phyloP scores from a whole-genome alignment of 176 grass and related monocot genomes.

The Microstegium vimineum region DNA sequence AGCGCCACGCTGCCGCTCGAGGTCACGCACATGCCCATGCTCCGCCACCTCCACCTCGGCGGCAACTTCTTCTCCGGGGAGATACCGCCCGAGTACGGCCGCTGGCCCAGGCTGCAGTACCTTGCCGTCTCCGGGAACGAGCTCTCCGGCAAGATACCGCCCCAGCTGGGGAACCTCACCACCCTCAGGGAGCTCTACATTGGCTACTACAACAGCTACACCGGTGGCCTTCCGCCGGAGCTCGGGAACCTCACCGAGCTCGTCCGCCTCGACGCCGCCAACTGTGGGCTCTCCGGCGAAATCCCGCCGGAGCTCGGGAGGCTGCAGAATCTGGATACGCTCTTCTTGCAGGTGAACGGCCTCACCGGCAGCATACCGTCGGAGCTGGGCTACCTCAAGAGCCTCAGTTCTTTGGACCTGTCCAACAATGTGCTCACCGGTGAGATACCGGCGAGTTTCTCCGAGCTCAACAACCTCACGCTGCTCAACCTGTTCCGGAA shows the following conservation, averaged over 20 bases:
- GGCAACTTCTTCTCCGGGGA: conserved; percentile 67
- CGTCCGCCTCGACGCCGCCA: conserved; percentile 46
- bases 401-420: conserved; percentile 60
- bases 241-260: conserved; percentile 64
- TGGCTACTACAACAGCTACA: conserved; percentile 73
- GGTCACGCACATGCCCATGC: conserved; percentile 46
- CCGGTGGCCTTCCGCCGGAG: conserved; percentile 49
- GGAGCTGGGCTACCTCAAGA: conserved; percentile 43
- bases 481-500: conserved; percentile 76
- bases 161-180: conserved; percentile 62
- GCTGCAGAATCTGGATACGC: conserved; percentile 57
- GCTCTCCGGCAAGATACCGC: conserved; percentile 58
- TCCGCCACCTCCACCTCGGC: conserved; percentile 65
- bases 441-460: conserved; percentile 77
- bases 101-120: conserved; percentile 37
- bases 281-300: conserved; percentile 63
- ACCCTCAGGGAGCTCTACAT: conserved; percentile 67
- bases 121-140: conserved; percentile 81
- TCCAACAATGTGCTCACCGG: conserved; percentile 68
- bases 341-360: conserved; percentile 68
- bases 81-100: conserved; percentile 64
- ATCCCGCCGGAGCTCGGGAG: conserved; percentile 60
- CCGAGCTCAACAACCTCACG: conserved; percentile 73
- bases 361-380: conserved; percentile 51
- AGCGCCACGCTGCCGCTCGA: conserved; percentile 51